Base-by-base conservation (phyloP, 805 yeast species). In the Starmerella asiatica region DNA sequence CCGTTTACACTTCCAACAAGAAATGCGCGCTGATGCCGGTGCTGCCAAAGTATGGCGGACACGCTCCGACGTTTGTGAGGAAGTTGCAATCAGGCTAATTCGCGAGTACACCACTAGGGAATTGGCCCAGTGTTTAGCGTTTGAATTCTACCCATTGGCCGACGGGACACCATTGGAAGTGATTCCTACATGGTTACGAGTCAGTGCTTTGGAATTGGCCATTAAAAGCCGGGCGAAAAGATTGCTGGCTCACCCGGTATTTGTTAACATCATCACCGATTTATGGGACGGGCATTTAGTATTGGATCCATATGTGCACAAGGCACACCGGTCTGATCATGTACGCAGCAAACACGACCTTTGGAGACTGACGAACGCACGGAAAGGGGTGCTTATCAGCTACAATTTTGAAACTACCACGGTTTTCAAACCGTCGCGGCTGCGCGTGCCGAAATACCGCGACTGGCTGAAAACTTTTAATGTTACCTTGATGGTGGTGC, bases 271-370 rank as follows among this genome's bases (percentile, higher is more conserved):
- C 5, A 48, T 71, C 29, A 65, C 67, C 36, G 64, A 68, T 36
- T 63, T 72, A 26, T 71, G 74, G 63, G 64, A 65, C 42, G 77
- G 77, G 0, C 69, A 69, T 23, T 57, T 72, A 20, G 66, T 62
- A 48, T 58, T 60, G 29, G 59, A 62, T 31, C 55, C 63, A 7
- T 60, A 37, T 31, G 59, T 51, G 55, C 62, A 54, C 54, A 63
- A 52, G 45, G 55, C 51, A 20, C 63, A 53, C 52, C 51, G 58
- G 17, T 40, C 47, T 41, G 52, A 49, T n/a, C 21, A 37, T 14
- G 39, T 53, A 20, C 24, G 37, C 15, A 20, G 45, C 7, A 29
- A 41, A n/a, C 46, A 53, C 7, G 59, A 57, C 27, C 48, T 56
- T 29, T 51, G 46, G 31, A 46, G 52, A 30, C 44, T 56, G 8